Base-by-base conservation (phyloP, 202 grass and related monocot genomes). In the Zoysia matrella region DNA sequence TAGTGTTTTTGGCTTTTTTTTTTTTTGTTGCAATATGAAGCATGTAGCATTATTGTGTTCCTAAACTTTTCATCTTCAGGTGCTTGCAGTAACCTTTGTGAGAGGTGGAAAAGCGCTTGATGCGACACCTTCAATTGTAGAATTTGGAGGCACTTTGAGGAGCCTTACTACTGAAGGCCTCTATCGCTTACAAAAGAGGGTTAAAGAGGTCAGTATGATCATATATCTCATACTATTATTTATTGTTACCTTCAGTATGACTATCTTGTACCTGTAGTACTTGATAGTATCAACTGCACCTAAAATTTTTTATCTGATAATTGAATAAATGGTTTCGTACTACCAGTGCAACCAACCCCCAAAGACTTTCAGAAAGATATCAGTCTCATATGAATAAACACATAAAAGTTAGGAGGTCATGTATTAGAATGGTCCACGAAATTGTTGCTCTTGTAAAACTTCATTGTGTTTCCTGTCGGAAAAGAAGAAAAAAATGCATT, bases 91-190 rank as follows among this genome's bases (percentile, higher is more conserved):
- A 71, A 98, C 92, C 16, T 98, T 90, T 90, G 85, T 95, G 36
- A 90, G 89, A 83, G 88, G 90, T 88, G 92, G 86, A 13, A 72
- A 73, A 65, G 75, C 75, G 51, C 54, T 88, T 77, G 73, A 91
- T 82, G 79, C 56, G 47, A 93, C 80, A 22, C 92, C 92, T 69
- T 18, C 75, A 48, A 45, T 75, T 72, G 73, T 98, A 69, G 86
- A 98, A 85, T 98, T 98, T 46, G 95, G 95, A 52, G 95, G 95
- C 63, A 95, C 95, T 71, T 76, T 98, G 58, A 91, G 95, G 79
- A 98, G 95, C 74, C 80, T 98, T 56, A 95, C 95, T 39, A 95
- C 90, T 73, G 95, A 93, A 84, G 92, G 92, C 36, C 73, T 98
- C 45, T 67, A 84, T n/a, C 65, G 67, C 60, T 85, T 98, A 22